Base-by-base conservation (phyloP, 2,329 filamentous ascomycete genomes). In the Paraphoma sp. region DNA sequence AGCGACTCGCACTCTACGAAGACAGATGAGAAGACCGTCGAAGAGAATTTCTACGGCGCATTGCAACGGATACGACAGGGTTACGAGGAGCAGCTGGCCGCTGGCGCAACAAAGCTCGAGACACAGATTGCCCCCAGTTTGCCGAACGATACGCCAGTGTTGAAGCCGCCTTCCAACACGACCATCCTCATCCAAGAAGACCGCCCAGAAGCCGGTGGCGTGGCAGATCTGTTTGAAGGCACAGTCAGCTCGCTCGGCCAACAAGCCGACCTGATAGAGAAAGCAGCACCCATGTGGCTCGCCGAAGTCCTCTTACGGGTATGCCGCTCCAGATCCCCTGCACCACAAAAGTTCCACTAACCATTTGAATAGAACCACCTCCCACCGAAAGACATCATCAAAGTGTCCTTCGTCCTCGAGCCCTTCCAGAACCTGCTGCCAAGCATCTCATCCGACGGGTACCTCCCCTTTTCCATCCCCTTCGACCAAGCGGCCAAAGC, bases 321-420 rank as follows among this genome's bases (percentile, higher is more conserved):
- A 79, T 66, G 79, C n/a, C 23, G 6, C 8, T 29, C 31, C 30
- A 30, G 23, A 5, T 49, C 33, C 17, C 5, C 46, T 6, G 30
- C 29, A 12, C 30, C 1, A 46, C 10, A 8, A n/a, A 33, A 41
- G 4, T n/a, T 23, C 31, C 52, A 29, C 33, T 36, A 14, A 36
- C 33, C 41, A 31, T 42, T 40, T 47, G 18, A 17, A 16, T 73
- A 92, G 82, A 97, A 97, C 73, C 84, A 87, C 72, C 86, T 92
- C 8, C 92, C 93, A 0, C 79, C 84, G 56, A 98, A 98, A 80
- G 95, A 98, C n/a, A 88, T 93, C 1, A 87, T 94, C 65, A 99
- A 99, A 82, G 89, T 98, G n/a, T 93, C 92, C 3, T 99, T 99
- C 71, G 86, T 97, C 14, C 82, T 99, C 23, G 87, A 95, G 65